A percentile compares a stretch with the other conserved stretches of the same genome.
phyloP scores from a whole-genome alignment of 345 rosid genomes.

The Dipteronia sinensis region DNA sequence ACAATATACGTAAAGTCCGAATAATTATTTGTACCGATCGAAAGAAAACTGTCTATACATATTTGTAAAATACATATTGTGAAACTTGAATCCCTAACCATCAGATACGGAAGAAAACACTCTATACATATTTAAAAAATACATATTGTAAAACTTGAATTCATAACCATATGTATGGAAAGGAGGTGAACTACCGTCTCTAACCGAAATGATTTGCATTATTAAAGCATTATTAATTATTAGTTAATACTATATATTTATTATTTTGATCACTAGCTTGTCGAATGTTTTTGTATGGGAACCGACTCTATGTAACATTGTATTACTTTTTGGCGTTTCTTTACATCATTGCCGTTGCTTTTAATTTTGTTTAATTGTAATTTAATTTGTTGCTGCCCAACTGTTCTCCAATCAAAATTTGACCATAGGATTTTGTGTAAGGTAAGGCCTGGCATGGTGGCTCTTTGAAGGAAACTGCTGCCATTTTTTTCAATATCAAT shows the following conservation, averaged over 20 bases:
- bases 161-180: too few relatives aligned
- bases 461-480: background rate
- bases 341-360: conserved; percentile 21
- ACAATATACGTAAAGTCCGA: too few relatives aligned
- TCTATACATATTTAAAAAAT: too few relatives aligned
- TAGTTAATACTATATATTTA: background rate
- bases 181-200: too few relatives aligned
- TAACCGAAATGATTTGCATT: too few relatives aligned
- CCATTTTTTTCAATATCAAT: background rate
- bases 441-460: background rate
- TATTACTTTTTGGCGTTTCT: background rate
- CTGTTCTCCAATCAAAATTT: conserved; percentile 2
- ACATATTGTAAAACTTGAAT: too few relatives aligned
- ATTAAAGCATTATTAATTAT: background rate
- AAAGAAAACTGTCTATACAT: too few relatives aligned
- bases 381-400: conserved; percentile 2
- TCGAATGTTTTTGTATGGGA: background rate
- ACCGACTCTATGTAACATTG: background rate
- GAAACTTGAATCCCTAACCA: too few relatives aligned
- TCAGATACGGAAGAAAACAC: too few relatives aligned
- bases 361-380: background rate
- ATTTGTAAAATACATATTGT: too few relatives aligned
- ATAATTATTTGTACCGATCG: too few relatives aligned
- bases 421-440: background rate
- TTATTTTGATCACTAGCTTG: background rate